Conservation (phyloP, 1,284 basidiomycete species). For the Calocybe gambosa region DNA sequence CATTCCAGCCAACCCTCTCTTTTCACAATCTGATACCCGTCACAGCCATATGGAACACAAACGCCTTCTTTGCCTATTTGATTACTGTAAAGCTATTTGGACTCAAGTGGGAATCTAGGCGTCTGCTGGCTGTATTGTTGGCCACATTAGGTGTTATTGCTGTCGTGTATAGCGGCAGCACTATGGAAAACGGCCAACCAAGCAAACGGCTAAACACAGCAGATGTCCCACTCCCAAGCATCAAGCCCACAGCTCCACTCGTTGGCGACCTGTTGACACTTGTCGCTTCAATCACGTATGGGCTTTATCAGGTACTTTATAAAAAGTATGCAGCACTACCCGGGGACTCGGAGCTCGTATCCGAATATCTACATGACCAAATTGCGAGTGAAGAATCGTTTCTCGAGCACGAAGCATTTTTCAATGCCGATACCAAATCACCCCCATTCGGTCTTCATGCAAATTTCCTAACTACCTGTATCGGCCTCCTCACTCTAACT, state of each 20-base stretch:
- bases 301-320: slow-evolving; percentile 76
- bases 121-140: slow-evolving; percentile 63
- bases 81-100: slow-evolving; percentile 59
- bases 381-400: slow-evolving; percentile 32
- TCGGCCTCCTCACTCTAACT: slow-evolving; percentile 60
- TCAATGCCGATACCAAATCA: slow-evolving; percentile 31
- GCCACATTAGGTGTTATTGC: slow-evolving; percentile 68
- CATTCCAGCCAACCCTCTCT: background rate
- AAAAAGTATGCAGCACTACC: slow-evolving; percentile 70
- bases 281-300: slow-evolving; percentile 61
- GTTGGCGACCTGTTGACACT: slow-evolving; percentile 72
- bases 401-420: slow-evolving; percentile 14
- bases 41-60: slow-evolving; percentile 74
- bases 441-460: slow-evolving; percentile 76
- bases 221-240: slow-evolving; percentile 13
- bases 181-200: slow-evolving; percentile 18
- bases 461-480: slow-evolving; percentile 63
- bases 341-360: slow-evolving; percentile 44
- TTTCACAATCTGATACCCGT: slow-evolving; percentile 5
- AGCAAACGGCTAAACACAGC: slow-evolving; percentile 8
- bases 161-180: slow-evolving; percentile 72
- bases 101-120: slow-evolving; percentile 55
- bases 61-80: slow-evolving; percentile 78
- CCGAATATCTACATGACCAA: slow-evolving; percentile 38
- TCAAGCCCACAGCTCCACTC: slow-evolving; percentile 47